Percentiles rank a stretch among this genome's conserved stretches.
phyloP scores from a whole-genome alignment of 495 filamentous ascomycete species.

The Talaromyces liani region DNA sequence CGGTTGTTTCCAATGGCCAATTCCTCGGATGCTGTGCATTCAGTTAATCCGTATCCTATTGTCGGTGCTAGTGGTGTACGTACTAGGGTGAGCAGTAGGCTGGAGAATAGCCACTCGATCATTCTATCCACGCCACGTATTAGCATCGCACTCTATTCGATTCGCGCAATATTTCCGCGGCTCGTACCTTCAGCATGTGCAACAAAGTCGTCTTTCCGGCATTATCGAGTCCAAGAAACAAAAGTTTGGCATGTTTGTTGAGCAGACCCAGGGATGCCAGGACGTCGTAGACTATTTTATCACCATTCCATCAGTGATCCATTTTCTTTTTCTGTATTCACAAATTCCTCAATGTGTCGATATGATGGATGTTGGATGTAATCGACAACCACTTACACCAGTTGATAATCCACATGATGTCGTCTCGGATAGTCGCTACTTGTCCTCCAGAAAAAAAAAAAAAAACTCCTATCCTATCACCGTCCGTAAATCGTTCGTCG shows the following conservation, averaged over 20 bases:
- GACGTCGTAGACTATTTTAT: conserved; percentile 74
- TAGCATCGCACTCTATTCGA: not conserved
- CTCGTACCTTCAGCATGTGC: conserved; percentile 83
- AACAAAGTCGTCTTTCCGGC: conserved; percentile 93
- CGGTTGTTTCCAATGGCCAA: conserved; percentile 91
- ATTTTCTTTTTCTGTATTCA: not conserved
- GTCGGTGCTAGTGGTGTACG: conserved; percentile 21
- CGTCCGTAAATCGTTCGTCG: not conserved
- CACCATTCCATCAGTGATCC: not conserved
- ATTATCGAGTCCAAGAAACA: conserved; percentile 94
- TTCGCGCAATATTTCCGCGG: not conserved
- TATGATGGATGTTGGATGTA: not conserved
- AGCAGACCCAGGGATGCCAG: conserved; percentile 82
- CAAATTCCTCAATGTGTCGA: not conserved
- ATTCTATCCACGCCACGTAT: conserved; percentile 50
- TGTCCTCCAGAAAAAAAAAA: not conserved
- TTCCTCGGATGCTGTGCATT: conserved; percentile 74
- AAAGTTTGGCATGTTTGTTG: conserved; percentile 94
- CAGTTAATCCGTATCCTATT: not conserved
- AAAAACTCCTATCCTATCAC: not conserved
- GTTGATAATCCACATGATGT: conserved; percentile 88
- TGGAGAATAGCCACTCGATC: conserved; percentile 90
- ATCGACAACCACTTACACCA: conserved; percentile 67
- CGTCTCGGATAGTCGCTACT: not conserved
- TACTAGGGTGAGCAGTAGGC: conserved; percentile 84